phyloP scores from a whole-genome alignment of 169 alveolate genomes.

The Toxoplasma gondii region DNA sequence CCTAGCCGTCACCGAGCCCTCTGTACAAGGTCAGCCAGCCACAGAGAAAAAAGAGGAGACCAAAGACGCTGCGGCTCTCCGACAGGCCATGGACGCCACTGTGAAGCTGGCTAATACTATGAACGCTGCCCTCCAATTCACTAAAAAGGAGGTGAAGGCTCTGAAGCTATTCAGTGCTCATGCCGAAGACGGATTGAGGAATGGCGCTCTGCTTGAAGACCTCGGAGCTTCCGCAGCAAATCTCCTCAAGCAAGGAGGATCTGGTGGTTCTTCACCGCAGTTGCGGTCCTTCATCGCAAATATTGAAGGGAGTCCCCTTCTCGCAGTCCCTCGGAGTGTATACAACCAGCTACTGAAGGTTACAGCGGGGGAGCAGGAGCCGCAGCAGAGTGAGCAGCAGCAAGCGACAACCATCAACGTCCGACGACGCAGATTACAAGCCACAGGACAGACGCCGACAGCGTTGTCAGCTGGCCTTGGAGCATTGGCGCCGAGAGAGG shows the following conservation, averaged over 20 bases:
- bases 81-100: constrained; percentile 28
- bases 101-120: constrained; percentile 27
- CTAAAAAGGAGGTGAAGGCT: constrained; percentile 27
- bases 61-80: neutral
- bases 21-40: neutral
- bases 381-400: neutral
- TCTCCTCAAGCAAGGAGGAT: neutral
- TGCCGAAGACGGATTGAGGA: neutral
- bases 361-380: neutral
- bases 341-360: neutral
- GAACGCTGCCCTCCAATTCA: neutral
- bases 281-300: constrained; percentile 13
- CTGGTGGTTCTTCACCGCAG: constrained; percentile 1
- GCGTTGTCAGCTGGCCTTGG: neutral
- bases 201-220: neutral
- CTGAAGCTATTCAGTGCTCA: constrained; percentile 14
- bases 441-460: neutral
- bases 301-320: constrained; percentile 17
- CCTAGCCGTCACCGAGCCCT: neutral
- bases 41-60: neutral
- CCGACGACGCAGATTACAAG: neutral
- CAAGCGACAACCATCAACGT: neutral
- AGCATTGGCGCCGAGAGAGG: neutral
- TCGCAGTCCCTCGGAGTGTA: constrained; percentile 17
- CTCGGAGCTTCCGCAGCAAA: neutral